Base-by-base conservation (phyloP, 352 stramenopile species). In the Phytopythium mirpurense region DNA sequence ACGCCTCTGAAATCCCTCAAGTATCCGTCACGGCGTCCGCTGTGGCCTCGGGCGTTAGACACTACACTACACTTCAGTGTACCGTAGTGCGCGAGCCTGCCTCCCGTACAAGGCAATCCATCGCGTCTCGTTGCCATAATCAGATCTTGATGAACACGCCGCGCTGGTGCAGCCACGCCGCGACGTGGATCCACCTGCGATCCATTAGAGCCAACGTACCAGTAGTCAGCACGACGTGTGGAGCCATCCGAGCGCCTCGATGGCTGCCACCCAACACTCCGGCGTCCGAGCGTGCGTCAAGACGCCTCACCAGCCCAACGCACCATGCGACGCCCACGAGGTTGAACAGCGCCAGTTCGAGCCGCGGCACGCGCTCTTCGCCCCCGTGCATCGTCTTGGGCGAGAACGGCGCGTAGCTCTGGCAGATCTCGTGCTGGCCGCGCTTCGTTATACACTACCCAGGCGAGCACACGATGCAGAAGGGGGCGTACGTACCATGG, bases 351-450 rank as follows among this genome's bases (percentile, higher is more conserved):
- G 78, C 23, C 15, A 81, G n/a, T n/a, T 65, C 63, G 18, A 72
- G 26, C 27, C 64, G 31, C 12, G 45, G 52, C 4, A 58, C 48
- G 26, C 71, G 29, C 0, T 29, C 43, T 23, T 61, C 56, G 26
- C 53, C 52, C 26, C 21, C 38, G 29, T 50, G 21, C 29, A 68
- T 26, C 26, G 68, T 50, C 45, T 56, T 67, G 2, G 66, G 45
- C 18, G 69, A 55, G 51, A 88, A 88, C 21, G 74, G 78, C 38
- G 62, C 60, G 56, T 70, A 80, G 15, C 64, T 41, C 46, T 83
- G 62, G n/a, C 66, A 73, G 24, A 84, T 60, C 51, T 88, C 78
- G 47, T 88, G 78, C 78, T 87, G 32, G 49, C 29, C 5, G 9
- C 29, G 1, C n/a, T n/a, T n/a, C n/a, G n/a, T n/a, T n/a, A n/a